Conservation (phyloP, 495 filamentous ascomycete species). For the Annulohypoxylon bovei region DNA sequence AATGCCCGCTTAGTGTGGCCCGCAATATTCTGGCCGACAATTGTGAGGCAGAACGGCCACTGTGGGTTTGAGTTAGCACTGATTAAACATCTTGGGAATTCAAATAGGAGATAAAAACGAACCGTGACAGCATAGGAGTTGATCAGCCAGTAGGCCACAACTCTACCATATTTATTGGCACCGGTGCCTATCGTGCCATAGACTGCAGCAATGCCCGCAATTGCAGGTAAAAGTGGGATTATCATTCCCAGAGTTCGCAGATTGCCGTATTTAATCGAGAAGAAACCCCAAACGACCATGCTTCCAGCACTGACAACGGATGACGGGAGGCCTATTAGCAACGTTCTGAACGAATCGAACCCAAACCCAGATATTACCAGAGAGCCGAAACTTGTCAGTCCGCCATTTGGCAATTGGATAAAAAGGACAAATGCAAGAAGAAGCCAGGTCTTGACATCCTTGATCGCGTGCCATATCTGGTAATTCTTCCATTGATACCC, state of each 20-base stretch:
- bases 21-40: conserved; percentile 4
- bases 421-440: conserved; percentile 7
- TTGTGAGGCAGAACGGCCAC: conserved; percentile 12
- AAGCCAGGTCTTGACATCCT: conserved; percentile 13
- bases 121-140: conserved; percentile 16
- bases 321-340: conserved; percentile 6
- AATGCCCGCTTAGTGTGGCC: conserved; percentile 8
- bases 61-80: background rate
- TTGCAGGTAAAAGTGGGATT: conserved; percentile 3
- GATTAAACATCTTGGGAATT: background rate
- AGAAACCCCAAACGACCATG: conserved; percentile 13
- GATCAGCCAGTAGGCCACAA: conserved; percentile 10
- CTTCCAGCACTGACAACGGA: conserved; percentile 10
- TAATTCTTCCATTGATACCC: conserved; percentile 14
- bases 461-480: conserved; percentile 8
- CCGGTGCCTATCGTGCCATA: conserved; percentile 9
- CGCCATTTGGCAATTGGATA: conserved; percentile 3
- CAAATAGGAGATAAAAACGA: background rate
- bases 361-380: conserved; percentile 8
- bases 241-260: conserved; percentile 12
- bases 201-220: conserved; percentile 10
- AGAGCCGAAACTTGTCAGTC: conserved; percentile 7
- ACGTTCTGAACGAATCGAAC: conserved; percentile 5
- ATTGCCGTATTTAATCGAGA: conserved; percentile 6
- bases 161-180: conserved; percentile 10